phyloP scores from a whole-genome alignment of 257 asterid species.

The Gynochthodes officinalis region DNA sequence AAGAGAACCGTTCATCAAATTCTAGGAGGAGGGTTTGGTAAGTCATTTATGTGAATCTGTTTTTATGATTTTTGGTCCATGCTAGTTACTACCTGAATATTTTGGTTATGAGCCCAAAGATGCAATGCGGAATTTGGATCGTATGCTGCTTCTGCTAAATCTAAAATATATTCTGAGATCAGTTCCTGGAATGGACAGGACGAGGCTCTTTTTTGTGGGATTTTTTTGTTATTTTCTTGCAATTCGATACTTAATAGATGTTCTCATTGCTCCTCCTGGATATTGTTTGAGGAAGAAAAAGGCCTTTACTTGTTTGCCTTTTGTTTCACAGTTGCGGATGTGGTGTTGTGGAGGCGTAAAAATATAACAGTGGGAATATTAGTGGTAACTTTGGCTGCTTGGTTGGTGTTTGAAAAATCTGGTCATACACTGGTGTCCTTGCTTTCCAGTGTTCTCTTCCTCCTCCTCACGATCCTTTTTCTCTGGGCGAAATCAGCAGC shows the following conservation, averaged over 20 bases:
- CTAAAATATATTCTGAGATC: not conserved
- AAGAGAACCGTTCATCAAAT: conserved; percentile 68
- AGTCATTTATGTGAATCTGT: conserved; percentile 24
- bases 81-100: too few relatives aligned
- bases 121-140: not conserved
- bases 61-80: not conserved
- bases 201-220: not conserved
- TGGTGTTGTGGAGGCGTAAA: conserved; percentile 69
- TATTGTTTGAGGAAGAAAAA: conserved; percentile 10
- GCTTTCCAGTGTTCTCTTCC: conserved; percentile 68
- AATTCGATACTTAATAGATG: too few relatives aligned
- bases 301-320: too few relatives aligned
- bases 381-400: conserved; percentile 51
- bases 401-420: conserved; percentile 86
- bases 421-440: conserved; percentile 67
- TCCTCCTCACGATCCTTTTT: conserved; percentile 70
- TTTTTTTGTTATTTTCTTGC: not conserved
- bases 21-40: conserved; percentile 85
- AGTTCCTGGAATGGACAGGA: not conserved
- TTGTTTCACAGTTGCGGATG: conserved; percentile 72
- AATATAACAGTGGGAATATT: conserved; percentile 51
- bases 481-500: conserved; percentile 94
- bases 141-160: not conserved
- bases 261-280: too few relatives aligned
- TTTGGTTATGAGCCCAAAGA: not conserved